Evolutionary conservation across 1,139 yeast species (phyloP).

Genomic region (Debaryomyces robertsiae): DNA sequence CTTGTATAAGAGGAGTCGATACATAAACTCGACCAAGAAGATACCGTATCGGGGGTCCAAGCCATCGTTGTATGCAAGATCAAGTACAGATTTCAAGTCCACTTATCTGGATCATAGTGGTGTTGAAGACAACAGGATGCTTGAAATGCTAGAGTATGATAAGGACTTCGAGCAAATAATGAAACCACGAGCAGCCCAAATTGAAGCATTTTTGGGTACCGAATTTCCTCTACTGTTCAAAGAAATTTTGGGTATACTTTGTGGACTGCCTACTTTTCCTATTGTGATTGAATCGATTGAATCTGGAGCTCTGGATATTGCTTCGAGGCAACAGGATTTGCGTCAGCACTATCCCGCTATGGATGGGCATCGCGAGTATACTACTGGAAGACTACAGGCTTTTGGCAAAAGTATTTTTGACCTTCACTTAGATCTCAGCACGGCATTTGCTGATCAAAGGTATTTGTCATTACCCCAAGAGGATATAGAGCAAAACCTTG

Average conservation of each 20-base stretch:
- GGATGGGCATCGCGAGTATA: slow-evolving; percentile 8
- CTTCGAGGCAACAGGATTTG: background rate
- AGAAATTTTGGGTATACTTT: slow-evolving; percentile 23
- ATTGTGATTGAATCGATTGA: slow-evolving; percentile 10
- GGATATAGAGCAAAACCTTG: slow-evolving; percentile 28
- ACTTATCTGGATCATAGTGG: slow-evolving; percentile 15
- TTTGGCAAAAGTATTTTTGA: slow-evolving; percentile 25
- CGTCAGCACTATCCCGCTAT: slow-evolving; percentile 3
- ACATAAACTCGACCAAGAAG: slow-evolving; percentile 14
- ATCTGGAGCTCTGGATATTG: background rate
- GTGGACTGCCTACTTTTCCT: slow-evolving; percentile 16
- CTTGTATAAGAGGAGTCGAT: slow-evolving; percentile 16
- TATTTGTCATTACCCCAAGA: slow-evolving; percentile 16
- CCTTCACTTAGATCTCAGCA: slow-evolving; percentile 17
- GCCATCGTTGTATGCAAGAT: slow-evolving; percentile 20
- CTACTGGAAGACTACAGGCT: slow-evolving; percentile 24
- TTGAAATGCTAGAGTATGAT: slow-evolving; percentile 16
- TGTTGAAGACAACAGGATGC: slow-evolving; percentile 15
- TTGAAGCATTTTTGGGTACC: slow-evolving; percentile 21
- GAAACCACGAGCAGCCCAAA: slow-evolving; percentile 12
- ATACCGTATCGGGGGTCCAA: slow-evolving; percentile 16
- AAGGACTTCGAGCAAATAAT: slow-evolving; percentile 15
- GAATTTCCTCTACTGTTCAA: slow-evolving; percentile 24
- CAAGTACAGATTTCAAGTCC: slow-evolving; percentile 19
- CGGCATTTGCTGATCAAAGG: slow-evolving; percentile 12